Evolutionary conservation across 768 basidiomycete species (phyloP), one percentile per base, ranked within the genome.

Genomic region (Lactarius evosmus): DNA sequence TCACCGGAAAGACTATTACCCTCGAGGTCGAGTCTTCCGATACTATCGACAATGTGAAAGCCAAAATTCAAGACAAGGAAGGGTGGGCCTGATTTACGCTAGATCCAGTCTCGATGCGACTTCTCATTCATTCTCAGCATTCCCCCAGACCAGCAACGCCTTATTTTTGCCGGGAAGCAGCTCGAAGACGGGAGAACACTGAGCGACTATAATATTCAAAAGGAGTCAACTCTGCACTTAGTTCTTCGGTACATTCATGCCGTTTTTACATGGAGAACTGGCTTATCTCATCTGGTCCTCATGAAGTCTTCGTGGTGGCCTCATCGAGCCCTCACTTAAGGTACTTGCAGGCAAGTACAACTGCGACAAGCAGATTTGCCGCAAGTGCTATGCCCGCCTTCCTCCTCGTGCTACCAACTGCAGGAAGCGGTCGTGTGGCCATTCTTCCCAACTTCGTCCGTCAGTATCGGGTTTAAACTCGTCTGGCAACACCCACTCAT

Each of bases 361-460:
- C 81, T 98, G 95, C 77, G 94, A 97, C 80, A 96, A 96, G 84
- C 93, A 95, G 76, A 98, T 98, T 73, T 98, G 97, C 85, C 94
- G 97, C 78, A 98, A 98, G 79, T 98, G 97, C 83, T 98, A 98
- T 78, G 97, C 97, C 51, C 96, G 97, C 72, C 96, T 98, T 71
- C 96, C 97, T 68, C 96, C 95, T 59, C 94, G 97, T 76, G 97
- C 97, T 40, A 98, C 95, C 81, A 98, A 99, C 86, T 98, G 97
- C 88, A 84, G 96, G 76, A 96, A 96, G 82, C 85, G 94, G 69
- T 83, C 86, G 64, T 96, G 95, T 74, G 94, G 94, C 22, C 91
- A 92, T 78, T 91, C 89, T 53, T 88, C 86, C 66, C 92, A 93
- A 72, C 91, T 95, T 80, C 88, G 92, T 76, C 92, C 91, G 91